phyloP scores from a whole-genome alignment of 768 basidiomycete species.

The Mrakia gelida region DNA sequence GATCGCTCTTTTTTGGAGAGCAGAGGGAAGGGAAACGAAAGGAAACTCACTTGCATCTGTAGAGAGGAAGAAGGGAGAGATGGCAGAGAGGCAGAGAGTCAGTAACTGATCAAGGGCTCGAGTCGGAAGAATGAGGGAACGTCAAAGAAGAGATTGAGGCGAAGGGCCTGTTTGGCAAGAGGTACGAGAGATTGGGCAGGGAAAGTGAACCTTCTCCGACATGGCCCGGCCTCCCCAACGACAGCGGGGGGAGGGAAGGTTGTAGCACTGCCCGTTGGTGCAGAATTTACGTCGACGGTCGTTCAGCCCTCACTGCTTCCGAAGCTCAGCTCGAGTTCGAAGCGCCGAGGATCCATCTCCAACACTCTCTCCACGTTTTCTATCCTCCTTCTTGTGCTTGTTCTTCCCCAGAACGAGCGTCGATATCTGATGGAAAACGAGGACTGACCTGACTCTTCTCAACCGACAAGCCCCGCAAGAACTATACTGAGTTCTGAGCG shows the following conservation, averaged over 20 bases:
- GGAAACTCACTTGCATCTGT: neutral
- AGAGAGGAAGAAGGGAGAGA: neutral
- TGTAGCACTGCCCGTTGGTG: no score
- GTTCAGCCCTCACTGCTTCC: no score
- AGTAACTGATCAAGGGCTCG: neutral
- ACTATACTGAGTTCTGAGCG: conserved; percentile 72
- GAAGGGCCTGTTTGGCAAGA: no score
- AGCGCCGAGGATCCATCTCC: no score
- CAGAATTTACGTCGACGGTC: no score
- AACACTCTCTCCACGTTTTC: neutral
- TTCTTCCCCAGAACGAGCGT: neutral
- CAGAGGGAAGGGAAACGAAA: no score
- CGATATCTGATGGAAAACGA: conserved; percentile 40
- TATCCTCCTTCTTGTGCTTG: neutral
- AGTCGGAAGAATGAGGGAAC: neutral
- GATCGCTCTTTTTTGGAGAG: neutral
- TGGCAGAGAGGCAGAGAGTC: neutral
- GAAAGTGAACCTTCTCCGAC: no score
- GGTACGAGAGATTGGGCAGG: no score
- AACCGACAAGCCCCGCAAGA: conserved; percentile 91
- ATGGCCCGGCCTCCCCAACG: no score
- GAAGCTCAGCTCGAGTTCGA: no score
- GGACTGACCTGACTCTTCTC: conserved; percentile 89
- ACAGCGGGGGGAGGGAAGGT: no score
- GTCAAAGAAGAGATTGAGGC: neutral